Conservation (phyloP, 2,329 filamentous ascomycete species). For the Tolypocladium inflatum region DNA sequence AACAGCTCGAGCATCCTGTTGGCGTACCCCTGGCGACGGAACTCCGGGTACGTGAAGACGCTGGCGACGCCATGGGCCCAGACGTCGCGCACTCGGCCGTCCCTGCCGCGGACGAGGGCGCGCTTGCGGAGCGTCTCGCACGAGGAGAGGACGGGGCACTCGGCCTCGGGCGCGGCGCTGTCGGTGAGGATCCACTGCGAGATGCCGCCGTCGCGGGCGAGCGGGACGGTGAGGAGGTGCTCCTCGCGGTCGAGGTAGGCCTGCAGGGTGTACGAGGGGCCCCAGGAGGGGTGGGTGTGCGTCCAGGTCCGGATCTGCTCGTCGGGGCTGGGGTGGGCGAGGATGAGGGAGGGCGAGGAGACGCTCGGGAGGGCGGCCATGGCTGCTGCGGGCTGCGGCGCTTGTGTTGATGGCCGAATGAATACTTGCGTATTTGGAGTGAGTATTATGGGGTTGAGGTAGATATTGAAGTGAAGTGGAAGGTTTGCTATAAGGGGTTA, state of each 20-base stretch:
- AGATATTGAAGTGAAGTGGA: not conserved
- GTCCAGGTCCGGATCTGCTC: slow-evolving; percentile 48
- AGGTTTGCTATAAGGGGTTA: not conserved
- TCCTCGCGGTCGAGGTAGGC: slow-evolving; percentile 52
- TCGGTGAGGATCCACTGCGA: slow-evolving; percentile 57
- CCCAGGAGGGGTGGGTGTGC: slow-evolving; percentile 49
- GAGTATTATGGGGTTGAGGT: not conserved
- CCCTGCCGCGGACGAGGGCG: slow-evolving; percentile 33
- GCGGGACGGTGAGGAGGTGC: slow-evolving; percentile 46
- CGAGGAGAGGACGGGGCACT: slow-evolving; percentile 47
- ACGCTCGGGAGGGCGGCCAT: slow-evolving; percentile 8
- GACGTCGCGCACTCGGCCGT: slow-evolving; percentile 35
- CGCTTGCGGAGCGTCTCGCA: slow-evolving; percentile 57
- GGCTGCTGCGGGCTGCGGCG: not conserved
- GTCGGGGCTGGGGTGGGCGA: slow-evolving; percentile 45
- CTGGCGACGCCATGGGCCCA: slow-evolving; percentile 67
- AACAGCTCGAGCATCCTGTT: slow-evolving; percentile 64
- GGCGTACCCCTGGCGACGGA: slow-evolving; percentile 67
- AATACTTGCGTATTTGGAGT: too few species aligned
- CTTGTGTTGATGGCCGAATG: not conserved
- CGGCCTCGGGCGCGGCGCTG: slow-evolving; percentile 20
- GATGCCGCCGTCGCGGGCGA: slow-evolving; percentile 49
- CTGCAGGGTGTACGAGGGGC: slow-evolving; percentile 40
- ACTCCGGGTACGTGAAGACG: slow-evolving; percentile 63
- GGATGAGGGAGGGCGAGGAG: slow-evolving; percentile 18